phyloP scores from a whole-genome alignment of 805 yeast genomes.

The Metahyphopichia silvanorum region DNA sequence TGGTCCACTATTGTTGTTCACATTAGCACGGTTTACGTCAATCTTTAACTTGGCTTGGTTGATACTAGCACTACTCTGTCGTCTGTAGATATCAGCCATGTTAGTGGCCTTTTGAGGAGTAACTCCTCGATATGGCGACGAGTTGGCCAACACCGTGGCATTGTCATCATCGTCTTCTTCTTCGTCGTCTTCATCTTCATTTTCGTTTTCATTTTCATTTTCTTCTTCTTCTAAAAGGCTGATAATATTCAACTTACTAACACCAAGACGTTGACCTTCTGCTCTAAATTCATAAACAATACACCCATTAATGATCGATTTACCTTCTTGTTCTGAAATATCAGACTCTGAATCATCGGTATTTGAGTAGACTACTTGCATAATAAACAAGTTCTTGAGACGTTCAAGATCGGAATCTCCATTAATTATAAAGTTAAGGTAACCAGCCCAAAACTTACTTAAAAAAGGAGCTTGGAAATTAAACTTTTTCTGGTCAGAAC shows the following conservation, averaged over 20 bases:
- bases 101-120: no score
- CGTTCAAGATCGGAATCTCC: conserved; percentile 19
- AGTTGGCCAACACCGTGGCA: conserved; percentile 39
- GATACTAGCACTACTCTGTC: conserved; percentile 3
- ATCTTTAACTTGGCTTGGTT: conserved; percentile 9
- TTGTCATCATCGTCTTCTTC: conserved; percentile 28
- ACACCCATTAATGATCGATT: conserved; percentile 18
- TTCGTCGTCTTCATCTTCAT: conserved; percentile 1
- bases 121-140: conserved; percentile 28
- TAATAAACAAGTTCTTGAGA: conserved; percentile 16
- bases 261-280: conserved; percentile 6
- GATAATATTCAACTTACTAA: conserved; percentile 8
- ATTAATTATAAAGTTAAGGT: conserved; percentile 29
- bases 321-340: conserved; percentile 7
- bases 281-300: conserved; percentile 21
- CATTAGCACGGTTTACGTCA: conserved; percentile 13
- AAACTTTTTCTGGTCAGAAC: conserved; percentile 10
- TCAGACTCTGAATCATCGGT: conserved; percentile 4
- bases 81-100: conserved; percentile 4
- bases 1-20: conserved; percentile 18
- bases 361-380: conserved; percentile 29
- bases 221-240: conserved; percentile 6
- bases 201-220: conserved; percentile 1
- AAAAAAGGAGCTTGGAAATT: conserved; percentile 34
- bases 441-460: conserved; percentile 38